Conservation (phyloP, 345 rosid genomes). For the Sonneratia caseolaris region DNA sequence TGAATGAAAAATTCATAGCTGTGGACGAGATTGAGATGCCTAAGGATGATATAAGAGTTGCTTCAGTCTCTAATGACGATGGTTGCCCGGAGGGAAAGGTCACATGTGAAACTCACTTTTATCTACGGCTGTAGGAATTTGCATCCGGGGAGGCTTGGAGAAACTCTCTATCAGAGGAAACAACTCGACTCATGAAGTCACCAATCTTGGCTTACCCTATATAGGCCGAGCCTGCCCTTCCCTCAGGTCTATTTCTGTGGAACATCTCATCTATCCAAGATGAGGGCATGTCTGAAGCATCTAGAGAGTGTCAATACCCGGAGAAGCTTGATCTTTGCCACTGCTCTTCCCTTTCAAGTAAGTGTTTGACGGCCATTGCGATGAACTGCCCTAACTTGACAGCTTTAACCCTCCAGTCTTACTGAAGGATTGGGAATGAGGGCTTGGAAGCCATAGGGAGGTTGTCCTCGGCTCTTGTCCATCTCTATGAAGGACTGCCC, state of each 20-base stretch:
- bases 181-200: constrained; percentile 36
- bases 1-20: constrained; percentile 6
- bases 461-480: constrained; percentile 39
- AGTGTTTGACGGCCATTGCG: constrained; percentile 52
- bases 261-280: constrained; percentile 48
- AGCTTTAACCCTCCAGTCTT: constrained; percentile 43
- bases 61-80: constrained; percentile 21
- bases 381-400: constrained; percentile 48
- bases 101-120: constrained; percentile 52
- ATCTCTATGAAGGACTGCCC: constrained; percentile 60
- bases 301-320: constrained; percentile 45
- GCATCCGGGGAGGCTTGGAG: constrained; percentile 52
- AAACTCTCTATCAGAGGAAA: constrained; percentile 59
- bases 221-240: constrained; percentile 58
- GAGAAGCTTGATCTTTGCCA: constrained; percentile 64
- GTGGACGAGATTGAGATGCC: constrained; percentile 9
- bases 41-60: constrained; percentile 30
- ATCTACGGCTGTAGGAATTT: constrained; percentile 47
- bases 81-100: constrained; percentile 72
- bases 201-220: constrained; percentile 43
- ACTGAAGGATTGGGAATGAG: constrained; percentile 49
- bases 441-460: constrained; percentile 55
- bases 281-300: constrained; percentile 42
- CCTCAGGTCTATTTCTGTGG: constrained; percentile 56
- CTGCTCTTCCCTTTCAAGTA: constrained; percentile 49